phyloP scores from a whole-genome alignment of 2,329 filamentous ascomycete genomes.

The Fusarium sp. region DNA sequence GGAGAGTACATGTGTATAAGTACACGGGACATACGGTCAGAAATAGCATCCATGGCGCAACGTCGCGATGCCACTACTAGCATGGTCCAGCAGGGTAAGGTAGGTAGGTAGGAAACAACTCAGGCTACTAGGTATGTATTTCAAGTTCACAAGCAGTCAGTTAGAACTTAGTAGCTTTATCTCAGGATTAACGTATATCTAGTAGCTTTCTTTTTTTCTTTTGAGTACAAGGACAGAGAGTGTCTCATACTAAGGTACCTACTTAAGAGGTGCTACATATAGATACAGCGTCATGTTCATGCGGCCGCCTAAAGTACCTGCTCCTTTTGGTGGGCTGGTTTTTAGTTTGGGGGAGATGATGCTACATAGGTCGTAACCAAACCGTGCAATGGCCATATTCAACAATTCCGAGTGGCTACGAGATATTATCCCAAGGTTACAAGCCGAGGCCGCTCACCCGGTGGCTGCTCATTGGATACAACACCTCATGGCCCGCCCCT shows the following conservation, averaged over 20 bases:
- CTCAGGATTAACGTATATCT: too few relatives aligned
- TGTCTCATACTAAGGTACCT: neutral
- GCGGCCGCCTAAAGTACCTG: neutral
- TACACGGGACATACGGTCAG: neutral
- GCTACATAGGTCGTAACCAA: neutral
- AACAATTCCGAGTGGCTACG: neutral
- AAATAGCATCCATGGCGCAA: neutral
- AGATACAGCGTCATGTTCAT: neutral
- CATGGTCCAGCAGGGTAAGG: neutral
- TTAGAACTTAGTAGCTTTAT: neutral
- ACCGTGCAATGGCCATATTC: neutral
- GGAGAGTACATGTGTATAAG: neutral
- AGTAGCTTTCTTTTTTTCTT: too few relatives aligned
- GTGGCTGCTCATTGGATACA: conserved; percentile 28
- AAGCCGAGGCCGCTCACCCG: conserved; percentile 21
- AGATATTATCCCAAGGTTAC: conserved; percentile 7
- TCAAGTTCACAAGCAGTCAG: neutral
- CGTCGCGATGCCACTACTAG: neutral
- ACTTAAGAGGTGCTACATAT: too few relatives aligned
- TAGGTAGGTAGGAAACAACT: too few relatives aligned
- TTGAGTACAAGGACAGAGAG: too few relatives aligned
- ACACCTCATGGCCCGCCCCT: conserved; percentile 24
- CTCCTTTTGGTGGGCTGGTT: neutral
- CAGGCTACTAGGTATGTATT: neutral
- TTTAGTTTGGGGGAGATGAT: neutral